Base-by-base conservation (phyloP, 169 alveolate species). In the Cryptosporidium andersoni region DNA sequence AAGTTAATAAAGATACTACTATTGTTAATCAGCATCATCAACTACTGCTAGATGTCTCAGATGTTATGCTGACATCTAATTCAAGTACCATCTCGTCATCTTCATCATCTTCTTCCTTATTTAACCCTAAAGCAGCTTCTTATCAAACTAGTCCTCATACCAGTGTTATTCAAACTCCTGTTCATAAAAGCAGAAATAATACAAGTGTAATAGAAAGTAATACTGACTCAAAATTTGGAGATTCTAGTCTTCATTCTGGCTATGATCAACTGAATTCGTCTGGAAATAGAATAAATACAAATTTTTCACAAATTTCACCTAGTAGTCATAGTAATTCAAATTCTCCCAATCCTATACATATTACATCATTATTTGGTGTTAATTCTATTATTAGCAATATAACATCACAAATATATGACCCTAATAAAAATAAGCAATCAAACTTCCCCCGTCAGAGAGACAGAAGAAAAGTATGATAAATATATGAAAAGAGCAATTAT, bases 21-120 rank as follows among this genome's bases (percentile, higher is more conserved):
- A 58, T 34, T 58, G 67, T 47, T 16, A 74, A 58, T 45, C 45
- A n/a, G 25, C 48, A 55, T 3, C 64, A 39, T 34, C 82, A 68
- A 45, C 48, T 74, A 25, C 14, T 74, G 52, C 34, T 74, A 16
- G 85, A 74, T 25, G 25, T 74, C 12, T 74, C 85, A 55, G 60
- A 74, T 25, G 60, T 74, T 8, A 74, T 68, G 3, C 36, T 74
- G 45, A 74, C 74, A 11, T 74, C 85, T 43, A 74, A 74, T 55
- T 74, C 85, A 11, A 74, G 85, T 74, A 58, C 85, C 6, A 43
- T 74, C 34, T 74, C 85, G 40, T 74, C 85, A 3, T 56, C 85
- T 4, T 66, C 55, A 58, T 74, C 85, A 6, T 60, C 68, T 2
- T 74, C 36, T 25, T 74, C 60, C 48, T 68, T 58, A 58, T 66